Evolutionary conservation across 768 basidiomycete genomes (phyloP).

Genomic region (Hypholoma fasciculare): DNA sequence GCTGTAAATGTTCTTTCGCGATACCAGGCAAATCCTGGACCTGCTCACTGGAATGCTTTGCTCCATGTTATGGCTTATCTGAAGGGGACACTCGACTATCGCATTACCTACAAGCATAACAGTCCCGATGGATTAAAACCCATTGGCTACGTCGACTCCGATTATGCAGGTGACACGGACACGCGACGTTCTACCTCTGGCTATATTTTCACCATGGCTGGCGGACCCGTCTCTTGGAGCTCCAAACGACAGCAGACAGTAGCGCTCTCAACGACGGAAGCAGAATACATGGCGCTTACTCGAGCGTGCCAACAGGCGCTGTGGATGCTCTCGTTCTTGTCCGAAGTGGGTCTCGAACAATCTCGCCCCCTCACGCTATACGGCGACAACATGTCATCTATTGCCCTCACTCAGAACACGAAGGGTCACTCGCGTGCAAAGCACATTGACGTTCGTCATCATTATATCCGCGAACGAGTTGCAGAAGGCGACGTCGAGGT

Average conservation of each 20-base stretch:
- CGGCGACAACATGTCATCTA: slow-evolving; percentile 27
- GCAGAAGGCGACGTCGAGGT: slow-evolving; percentile 14
- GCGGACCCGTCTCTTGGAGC: slow-evolving; percentile 11
- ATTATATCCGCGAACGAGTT: slow-evolving; percentile 25
- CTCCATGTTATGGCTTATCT: slow-evolving; percentile 20
- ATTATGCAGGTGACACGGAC: slow-evolving; percentile 2
- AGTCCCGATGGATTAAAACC: slow-evolving; percentile 1
- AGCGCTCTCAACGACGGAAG: neutral
- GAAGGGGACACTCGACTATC: slow-evolving; percentile 16
- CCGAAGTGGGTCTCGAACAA: slow-evolving; percentile 17
- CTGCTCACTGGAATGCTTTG: slow-evolving; percentile 14
- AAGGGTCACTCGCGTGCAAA: slow-evolving; percentile 25
- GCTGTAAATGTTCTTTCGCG: slow-evolving; percentile 13
- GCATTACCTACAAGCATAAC: slow-evolving; percentile 10
- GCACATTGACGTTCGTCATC: slow-evolving; percentile 17
- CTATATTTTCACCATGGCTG: slow-evolving; percentile 17
- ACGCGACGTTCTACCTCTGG: slow-evolving; percentile 22
- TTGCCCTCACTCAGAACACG: slow-evolving; percentile 25
- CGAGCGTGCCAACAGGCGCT: neutral
- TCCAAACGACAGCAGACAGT: neutral
- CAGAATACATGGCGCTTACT: neutral
- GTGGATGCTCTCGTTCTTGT: slow-evolving; percentile 23
- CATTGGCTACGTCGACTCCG: slow-evolving; percentile 16
- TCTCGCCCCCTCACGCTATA: slow-evolving; percentile 6
- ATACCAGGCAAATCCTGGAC: slow-evolving; percentile 23